Evolutionary conservation across 2,329 filamentous ascomycete genomes (phyloP), one percentile per base, ranked within the genome.

Genomic region (Paraconiothyrium sp.): DNA sequence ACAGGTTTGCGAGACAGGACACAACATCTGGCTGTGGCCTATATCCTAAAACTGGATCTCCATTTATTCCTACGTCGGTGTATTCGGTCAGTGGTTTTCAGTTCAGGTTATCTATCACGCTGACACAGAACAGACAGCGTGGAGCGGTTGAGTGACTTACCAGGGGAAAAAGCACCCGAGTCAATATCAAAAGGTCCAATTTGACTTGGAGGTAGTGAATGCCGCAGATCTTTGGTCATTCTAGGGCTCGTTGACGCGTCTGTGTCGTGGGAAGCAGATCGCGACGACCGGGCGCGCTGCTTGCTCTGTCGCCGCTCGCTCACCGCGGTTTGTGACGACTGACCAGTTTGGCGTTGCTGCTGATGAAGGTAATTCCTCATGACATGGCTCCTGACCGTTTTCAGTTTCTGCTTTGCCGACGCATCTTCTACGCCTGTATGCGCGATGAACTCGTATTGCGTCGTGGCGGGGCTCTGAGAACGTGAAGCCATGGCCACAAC

Each of bases 351-450:
- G 11, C 30, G 46, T 32, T 48, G 46, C 32, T 67, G 61, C 50
- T 67, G 61, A 32, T 67, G 67, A 16, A 71, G 50, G 44, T 67
- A 70, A 34, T 70, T 69, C 34, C 67, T 68, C 68, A 71, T 71
- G 4, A 71, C 68, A 61, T 71, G 68, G 55, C 68, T 71, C 43
- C 68, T 62, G 16, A 71, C 68, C 3, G 65, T 70, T 49, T 70
- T 69, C 11, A 71, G 60, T 43, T 69, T 70, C 39, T 62, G 60
- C 47, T 66, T 68, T 47, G 59, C 50, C 5, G 58, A 44, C 11
- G 62, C 65, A 24, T 60, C 57, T 35, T 67, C 66, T 11, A 66
- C 63, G 24, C 68, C 68, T 3, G 67, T 68, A 27, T 61, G 66
- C 44, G 62, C 64, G 37, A 71, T 69, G 57, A 71, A 71, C 44